Conservation (phyloP, 2,329 filamentous ascomycete species). For the Myriosclerotinia curreyana region DNA sequence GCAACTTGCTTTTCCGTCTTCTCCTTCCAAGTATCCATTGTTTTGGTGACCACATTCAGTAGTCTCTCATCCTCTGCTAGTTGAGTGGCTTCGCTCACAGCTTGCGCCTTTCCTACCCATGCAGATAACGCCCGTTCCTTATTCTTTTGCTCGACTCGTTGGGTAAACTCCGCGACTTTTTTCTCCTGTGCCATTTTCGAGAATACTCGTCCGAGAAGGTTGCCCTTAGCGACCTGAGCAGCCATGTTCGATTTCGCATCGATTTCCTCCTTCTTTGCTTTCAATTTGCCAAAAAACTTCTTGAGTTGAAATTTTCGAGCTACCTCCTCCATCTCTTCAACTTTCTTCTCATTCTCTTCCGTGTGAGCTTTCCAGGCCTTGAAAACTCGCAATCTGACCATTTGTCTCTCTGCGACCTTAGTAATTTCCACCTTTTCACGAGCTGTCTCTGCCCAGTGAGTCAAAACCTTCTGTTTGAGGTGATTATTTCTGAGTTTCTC, state of each 20-base stretch:
- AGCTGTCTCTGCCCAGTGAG: conserved; percentile 65
- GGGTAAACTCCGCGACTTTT: conserved; percentile 28
- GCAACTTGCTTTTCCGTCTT: conserved; percentile 24
- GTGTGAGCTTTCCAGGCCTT: conserved; percentile 67
- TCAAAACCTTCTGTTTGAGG: conserved; percentile 61
- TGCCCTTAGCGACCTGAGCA: conserved; percentile 36
- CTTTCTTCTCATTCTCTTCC: conserved; percentile 43
- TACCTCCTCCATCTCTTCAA: conserved; percentile 43
- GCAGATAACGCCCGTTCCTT: conserved; percentile 29
- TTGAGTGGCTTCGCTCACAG: conserved; percentile 26
- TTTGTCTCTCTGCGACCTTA: conserved; percentile 64
- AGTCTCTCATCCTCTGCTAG: conserved; percentile 30
- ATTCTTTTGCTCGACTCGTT: conserved; percentile 25
- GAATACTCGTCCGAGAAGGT: conserved; percentile 36
- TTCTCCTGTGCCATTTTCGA: conserved; percentile 42
- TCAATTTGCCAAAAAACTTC: conserved; percentile 54
- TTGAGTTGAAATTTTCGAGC: conserved; percentile 50
- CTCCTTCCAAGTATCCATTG: conserved; percentile 32
- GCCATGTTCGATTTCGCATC: conserved; percentile 34
- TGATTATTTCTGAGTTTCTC: conserved; percentile 62
- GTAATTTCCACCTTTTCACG: conserved; percentile 64
- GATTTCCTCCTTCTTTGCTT: conserved; percentile 30
- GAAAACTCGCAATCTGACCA: conserved; percentile 67
- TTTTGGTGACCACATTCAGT: conserved; percentile 26
- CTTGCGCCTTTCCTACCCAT: conserved; percentile 31